Base-by-base conservation (phyloP, 2,329 filamentous ascomycete species). In the Colletotrichum sp. region DNA sequence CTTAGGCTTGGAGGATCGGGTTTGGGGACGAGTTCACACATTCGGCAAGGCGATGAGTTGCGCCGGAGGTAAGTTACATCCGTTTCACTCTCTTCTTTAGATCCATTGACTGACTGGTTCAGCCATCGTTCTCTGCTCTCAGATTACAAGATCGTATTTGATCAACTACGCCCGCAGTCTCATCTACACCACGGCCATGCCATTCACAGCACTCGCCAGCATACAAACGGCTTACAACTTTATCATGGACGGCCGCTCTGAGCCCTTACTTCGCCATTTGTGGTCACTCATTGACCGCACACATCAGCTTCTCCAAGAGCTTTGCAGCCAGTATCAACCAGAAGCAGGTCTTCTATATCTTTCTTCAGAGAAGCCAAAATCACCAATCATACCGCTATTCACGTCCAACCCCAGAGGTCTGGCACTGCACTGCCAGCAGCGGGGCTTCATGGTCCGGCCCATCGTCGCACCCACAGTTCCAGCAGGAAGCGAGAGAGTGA, bases 161-260 rank as follows among this genome's bases (percentile, higher is more conserved):
- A 90, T 95, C 83, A 95, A 96, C 80, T 95, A 95, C 80, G 93
- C 94, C 1, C 90, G 94, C n/a, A 92, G 90, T 3, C 84, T 95
- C 57, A 95, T 95, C 71, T 96, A 95, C 82, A 95, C 94, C 0
- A 95, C 94, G 0, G 92, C 93, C 34, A 89, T 94, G 84, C 89
- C 91, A 0, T 91, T 91, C 55, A 90, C 93, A 0, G 88, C 89
- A 3, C 86, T 94, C 2, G 90, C 90, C 0, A 89, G 89, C 16
- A 92, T 94, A 69, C 85, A 88, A 57, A 87, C 90, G 0, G 87
- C 89, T 0, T 94, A 93, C 79, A 86, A 88, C 9, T 88, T 92
- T 36, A 84, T 95, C n/a, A 81, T 81, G 10, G 82, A 84, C 3
- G 91, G 90, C 0, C 81, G 85, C 36, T 91, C 89, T 0, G 85